Base-by-base conservation (phyloP, 768 basidiomycete genomes). In the Tulasnella sp. region DNA sequence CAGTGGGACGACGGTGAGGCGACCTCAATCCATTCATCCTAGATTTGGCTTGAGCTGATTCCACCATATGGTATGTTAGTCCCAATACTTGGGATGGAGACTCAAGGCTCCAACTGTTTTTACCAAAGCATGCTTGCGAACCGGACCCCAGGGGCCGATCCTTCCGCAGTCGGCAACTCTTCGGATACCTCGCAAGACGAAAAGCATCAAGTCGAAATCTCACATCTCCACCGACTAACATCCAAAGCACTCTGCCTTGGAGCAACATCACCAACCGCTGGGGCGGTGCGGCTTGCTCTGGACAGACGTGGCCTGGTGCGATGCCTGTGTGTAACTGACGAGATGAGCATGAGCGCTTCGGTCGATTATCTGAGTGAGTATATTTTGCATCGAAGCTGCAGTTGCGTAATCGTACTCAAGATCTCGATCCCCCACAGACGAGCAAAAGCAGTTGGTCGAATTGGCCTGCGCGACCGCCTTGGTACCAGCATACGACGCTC, bases 381-480 rank as follows among this genome's bases (percentile, higher is more conserved):
- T 44, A 10, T 46, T 74, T 31, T 71, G 24, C 21, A 24, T 52
- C 34, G 52, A 46, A 34, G 18, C 27, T 58, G 0, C 39, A 19
- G 10, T 44, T 39, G 2, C 10, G 21, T 7, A 14, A 58, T 38
- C 12, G 1, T 21, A 21, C 48, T 58, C 21, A 71, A 27, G 12
- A 75, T 38, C 71, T 52, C 10, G 40, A 21, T 31, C 27, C 77
- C 42, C 42, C 75, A 39, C 19, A 93, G 93, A 92, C 81, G 92
- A 93, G 80, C 93, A 94, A 83, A 93, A 93, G 84, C 86, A 91
- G 78, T 86, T 94, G 36, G 89, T 92, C 14, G 93, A 95, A 82
- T 86, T 94, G 34, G 91, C 94, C 1, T 94, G 93, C 81, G 87
- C 92, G 7, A 90, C 92, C 10, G 90, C 93, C 3, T 86, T 95